These are phyloP conservation scores for Heliamphora exappendiculata DNA, from an alignment of 148 eudicot species.

Conservation along the genomic window DNA sequence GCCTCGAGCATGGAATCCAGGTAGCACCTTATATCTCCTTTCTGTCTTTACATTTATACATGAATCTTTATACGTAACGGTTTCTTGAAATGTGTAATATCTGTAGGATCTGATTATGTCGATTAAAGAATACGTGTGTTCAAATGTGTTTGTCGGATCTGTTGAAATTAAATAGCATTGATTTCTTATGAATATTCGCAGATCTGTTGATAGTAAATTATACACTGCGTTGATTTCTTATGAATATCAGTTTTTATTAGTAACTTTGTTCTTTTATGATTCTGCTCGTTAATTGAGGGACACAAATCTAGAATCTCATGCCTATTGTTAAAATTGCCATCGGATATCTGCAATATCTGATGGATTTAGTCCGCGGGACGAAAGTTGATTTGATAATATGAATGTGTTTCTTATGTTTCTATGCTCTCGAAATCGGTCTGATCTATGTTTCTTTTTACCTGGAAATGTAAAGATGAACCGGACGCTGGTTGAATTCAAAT, in stretches of 20 bases:
- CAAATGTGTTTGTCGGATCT: not conserved
- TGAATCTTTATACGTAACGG: not conserved
- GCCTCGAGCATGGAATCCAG: constrained; percentile 29
- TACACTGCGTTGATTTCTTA: not conserved
- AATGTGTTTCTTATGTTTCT: not conserved
- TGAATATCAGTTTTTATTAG: not conserved
- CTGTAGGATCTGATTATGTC: not conserved
- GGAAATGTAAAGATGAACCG: too few species aligned
- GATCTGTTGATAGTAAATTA: not conserved
- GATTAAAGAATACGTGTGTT: too few species aligned
- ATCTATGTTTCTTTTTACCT: too few species aligned
- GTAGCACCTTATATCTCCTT: constrained; percentile 6
- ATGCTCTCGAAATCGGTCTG: too few species aligned
- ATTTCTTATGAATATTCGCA: not conserved
- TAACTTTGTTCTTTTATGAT: not conserved
- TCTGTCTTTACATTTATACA: not conserved
- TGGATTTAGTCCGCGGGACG: not conserved
- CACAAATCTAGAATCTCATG: not conserved
- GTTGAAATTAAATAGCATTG: not conserved
- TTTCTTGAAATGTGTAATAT: too few species aligned
- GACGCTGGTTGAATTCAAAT: too few species aligned
- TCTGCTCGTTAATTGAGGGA: too few species aligned
- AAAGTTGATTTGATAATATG: not conserved
- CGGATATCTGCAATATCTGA: not conserved
- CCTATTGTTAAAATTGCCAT: not conserved